Percentiles rank a stretch among this genome's conserved stretches.
These are phyloP conservation scores for Brassica incana DNA, from an alignment of 345 rosid genomes.

Conservation along the genomic window DNA sequence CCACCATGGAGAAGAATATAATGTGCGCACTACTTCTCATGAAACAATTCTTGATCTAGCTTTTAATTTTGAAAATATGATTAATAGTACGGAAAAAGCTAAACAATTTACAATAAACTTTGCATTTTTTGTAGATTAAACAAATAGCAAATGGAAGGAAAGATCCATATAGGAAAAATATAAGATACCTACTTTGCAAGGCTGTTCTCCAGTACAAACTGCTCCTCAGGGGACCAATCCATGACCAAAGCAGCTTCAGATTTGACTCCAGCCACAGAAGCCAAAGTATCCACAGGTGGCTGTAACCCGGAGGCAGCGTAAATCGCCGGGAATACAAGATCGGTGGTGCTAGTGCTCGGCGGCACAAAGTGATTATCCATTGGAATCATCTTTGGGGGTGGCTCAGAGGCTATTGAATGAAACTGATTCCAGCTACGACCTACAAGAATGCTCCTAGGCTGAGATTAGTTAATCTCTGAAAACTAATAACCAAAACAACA, in stretches of 20 bases:
- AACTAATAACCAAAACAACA: background rate
- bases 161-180: background rate
- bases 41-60: slow-evolving; percentile 13
- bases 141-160: slow-evolving; percentile 4
- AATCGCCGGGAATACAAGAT: slow-evolving; percentile 16
- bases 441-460: background rate
- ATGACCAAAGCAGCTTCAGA: slow-evolving; percentile 66
- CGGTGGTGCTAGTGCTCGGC: slow-evolving; percentile 32
- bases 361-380: slow-evolving; percentile 30
- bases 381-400: slow-evolving; percentile 46
- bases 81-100: slow-evolving; percentile 22
- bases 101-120: slow-evolving; percentile 11
- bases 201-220: slow-evolving; percentile 72
- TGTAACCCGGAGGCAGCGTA: slow-evolving; percentile 4
- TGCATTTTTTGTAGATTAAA: background rate
- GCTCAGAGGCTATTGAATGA: background rate
- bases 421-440: slow-evolving; percentile 9
- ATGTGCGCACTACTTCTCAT: slow-evolving; percentile 28
- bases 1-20: slow-evolving; percentile 37
- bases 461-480: background rate
- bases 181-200: slow-evolving; percentile 63
- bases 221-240: slow-evolving; percentile 83
- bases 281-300: slow-evolving; percentile 44
- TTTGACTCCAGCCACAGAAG: background rate
- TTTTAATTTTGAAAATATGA: background rate